phyloP scores from a whole-genome alignment of 2,329 filamentous ascomycete genomes.

The Diaporthe caulivora region DNA sequence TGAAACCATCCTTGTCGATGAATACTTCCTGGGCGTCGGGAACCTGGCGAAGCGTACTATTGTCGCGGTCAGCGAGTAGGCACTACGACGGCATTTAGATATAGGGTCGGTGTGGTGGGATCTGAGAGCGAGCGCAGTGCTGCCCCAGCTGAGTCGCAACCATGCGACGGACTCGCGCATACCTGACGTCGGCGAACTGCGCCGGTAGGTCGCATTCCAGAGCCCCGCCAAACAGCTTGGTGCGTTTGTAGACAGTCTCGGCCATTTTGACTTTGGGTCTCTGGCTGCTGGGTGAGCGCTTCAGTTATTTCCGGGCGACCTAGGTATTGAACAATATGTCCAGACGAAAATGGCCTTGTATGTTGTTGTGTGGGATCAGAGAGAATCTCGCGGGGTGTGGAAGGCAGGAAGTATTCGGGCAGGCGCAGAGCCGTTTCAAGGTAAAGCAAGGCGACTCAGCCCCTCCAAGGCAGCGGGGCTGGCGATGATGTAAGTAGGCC shows the following conservation, averaged over 20 bases:
- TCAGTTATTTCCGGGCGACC: too few species aligned
- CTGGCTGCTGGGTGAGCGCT: neutral
- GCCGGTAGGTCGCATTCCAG: slow-evolving; percentile 76
- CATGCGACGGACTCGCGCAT: slow-evolving; percentile 42
- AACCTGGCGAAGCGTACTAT: slow-evolving; percentile 78
- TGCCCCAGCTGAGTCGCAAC: neutral
- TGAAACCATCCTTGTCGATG: slow-evolving; percentile 85
- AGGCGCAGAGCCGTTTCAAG: slow-evolving; percentile 10
- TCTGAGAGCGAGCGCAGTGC: neutral
- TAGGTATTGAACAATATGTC: neutral
- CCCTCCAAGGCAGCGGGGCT: slow-evolving; percentile 37
- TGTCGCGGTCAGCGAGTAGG: neutral
- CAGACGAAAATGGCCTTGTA: neutral
- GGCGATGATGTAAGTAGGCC: slow-evolving; percentile 30
- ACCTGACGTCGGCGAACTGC: slow-evolving; percentile 81
- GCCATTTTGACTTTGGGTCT: slow-evolving; percentile 56
- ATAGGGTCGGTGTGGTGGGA: neutral
- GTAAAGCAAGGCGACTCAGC: slow-evolving; percentile 24
- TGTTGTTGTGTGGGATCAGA: neutral
- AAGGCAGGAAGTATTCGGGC: neutral
- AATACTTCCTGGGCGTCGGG: slow-evolving; percentile 94
- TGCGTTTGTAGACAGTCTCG: slow-evolving; percentile 61
- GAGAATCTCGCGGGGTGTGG: neutral
- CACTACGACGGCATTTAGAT: neutral
- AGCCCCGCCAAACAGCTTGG: slow-evolving; percentile 79